Evolutionary conservation across 1,284 basidiomycete genomes (phyloP), one percentile per base, ranked within the genome.

Genomic region (Omphalotus olearius): DNA sequence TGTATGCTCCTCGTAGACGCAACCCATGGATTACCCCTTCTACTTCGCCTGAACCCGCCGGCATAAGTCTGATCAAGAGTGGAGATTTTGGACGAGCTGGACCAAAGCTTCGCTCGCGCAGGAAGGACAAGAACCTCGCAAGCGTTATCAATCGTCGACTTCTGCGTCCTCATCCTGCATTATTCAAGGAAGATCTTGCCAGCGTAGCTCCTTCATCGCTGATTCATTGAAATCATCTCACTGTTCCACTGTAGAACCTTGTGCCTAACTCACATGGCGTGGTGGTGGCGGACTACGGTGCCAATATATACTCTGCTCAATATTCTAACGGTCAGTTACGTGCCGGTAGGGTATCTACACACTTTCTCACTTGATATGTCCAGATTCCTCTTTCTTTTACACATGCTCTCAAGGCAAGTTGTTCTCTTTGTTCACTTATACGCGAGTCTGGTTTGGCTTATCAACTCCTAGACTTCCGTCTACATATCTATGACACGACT

Each of bases 281-380:
- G 1, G 82, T 92, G 10, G 94, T 98, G 0, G 91, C 93, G 1
- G 74, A 76, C 35, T 94, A 94, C 61, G 76, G 78, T 3, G 73
- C 84, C 11, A 91, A 93, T 53, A 85, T 94, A 30, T 99, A 99
- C 64, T 91, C 88, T 10, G 97, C 93, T 0, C 95, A 98, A 66
- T 98, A 88, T 68, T 94, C 92, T 13, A 74, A 76, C 59, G 88
- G 88, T 85, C 14, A 28, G 25, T 20, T 20, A 11, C 25, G 6
- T 23, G 18, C 42, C 20, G 23, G 7, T 17, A 17, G 26, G 35
- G 11, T 35, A 55, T 51, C 56, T 60, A 28, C 50, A 57, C 23
- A 23, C 18, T 40, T 62, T 65, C n/a, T 47, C 23, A 14, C 4
- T 23, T n/a, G 9, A 5, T 11, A 4, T 17, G 6, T n/a, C 14